Conservation (phyloP, 108 stramenopile genomes). For the Bacterosira constricta region DNA sequence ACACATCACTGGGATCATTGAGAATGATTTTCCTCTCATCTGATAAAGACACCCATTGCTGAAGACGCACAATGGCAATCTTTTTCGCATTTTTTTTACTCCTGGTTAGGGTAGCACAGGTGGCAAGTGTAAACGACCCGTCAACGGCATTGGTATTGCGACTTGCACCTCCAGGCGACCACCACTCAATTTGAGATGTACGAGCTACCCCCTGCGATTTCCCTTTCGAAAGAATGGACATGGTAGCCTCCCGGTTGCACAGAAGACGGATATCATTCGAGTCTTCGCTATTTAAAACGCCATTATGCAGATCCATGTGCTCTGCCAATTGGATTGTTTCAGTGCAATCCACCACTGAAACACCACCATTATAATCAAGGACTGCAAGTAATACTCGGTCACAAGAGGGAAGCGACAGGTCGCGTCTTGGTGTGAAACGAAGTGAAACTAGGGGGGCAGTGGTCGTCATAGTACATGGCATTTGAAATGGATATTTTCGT, state of each 20-base stretch:
- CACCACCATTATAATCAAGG: slow-evolving; percentile 80
- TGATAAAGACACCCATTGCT: slow-evolving; percentile 5
- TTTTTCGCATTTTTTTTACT: neutral
- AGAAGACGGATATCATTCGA: slow-evolving; percentile 2
- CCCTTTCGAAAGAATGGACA: slow-evolving; percentile 22
- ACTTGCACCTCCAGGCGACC: slow-evolving; percentile 7
- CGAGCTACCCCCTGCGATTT: neutral
- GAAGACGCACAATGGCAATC: slow-evolving; percentile 16
- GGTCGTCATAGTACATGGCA: neutral
- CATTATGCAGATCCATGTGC: neutral
- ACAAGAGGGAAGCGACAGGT: too few relatives aligned
- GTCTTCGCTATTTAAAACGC: neutral
- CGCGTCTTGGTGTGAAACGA: slow-evolving; percentile 37
- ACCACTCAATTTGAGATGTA: slow-evolving; percentile 48
- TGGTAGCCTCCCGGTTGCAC: slow-evolving; percentile 4
- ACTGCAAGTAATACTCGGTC: slow-evolving; percentile 48
- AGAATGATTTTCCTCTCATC: neutral
- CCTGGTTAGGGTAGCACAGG: slow-evolving; percentile 4
- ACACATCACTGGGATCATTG: slow-evolving; percentile 8
- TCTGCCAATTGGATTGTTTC: slow-evolving; percentile 38
- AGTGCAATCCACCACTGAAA: slow-evolving; percentile 66
- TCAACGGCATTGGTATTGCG: neutral
- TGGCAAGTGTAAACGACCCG: slow-evolving; percentile 30
- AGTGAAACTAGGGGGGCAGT: slow-evolving; percentile 26
- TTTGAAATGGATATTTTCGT: neutral